Conservation (phyloP, 1,284 basidiomycete species). For the Austroboletus novae-zelandiae region DNA sequence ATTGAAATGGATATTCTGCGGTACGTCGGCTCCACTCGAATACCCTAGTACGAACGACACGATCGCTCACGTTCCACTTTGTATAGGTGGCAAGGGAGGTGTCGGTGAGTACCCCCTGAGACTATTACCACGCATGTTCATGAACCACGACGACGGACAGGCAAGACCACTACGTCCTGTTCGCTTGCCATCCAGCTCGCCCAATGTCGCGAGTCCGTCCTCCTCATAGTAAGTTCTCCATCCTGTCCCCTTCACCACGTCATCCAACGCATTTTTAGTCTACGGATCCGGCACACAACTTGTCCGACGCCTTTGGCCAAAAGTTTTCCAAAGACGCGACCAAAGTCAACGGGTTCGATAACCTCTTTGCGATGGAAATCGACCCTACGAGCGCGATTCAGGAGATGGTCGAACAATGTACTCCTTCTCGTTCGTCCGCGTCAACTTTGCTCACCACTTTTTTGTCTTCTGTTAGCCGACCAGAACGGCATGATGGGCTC, state of each 20-base stretch:
- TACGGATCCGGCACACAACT: conserved; percentile 98
- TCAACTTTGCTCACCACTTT: conserved; percentile 3
- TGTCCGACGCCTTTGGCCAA: conserved; percentile 98
- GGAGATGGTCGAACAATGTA: conserved; percentile 98
- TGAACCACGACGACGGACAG: conserved; percentile 38
- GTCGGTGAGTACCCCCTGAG: conserved; percentile 64
- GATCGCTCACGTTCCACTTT: conserved; percentile 11
- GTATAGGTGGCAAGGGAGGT: conserved; percentile 88
- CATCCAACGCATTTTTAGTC: conserved; percentile 53
- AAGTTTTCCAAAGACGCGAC: conserved; percentile 99
- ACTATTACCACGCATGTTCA: background rate
- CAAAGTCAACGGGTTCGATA: conserved; percentile 97
- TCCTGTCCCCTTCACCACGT: background rate
- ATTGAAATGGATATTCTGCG: conserved; percentile 95
- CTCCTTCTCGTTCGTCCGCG: conserved; percentile 24
- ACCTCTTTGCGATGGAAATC: conserved; percentile 99
- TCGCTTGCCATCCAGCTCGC: conserved; percentile 95
- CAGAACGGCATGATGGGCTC: conserved; percentile 95
- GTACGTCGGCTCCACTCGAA: conserved; percentile 44
- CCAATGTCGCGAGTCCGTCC: conserved; percentile 82
- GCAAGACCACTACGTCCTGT: conserved; percentile 95
- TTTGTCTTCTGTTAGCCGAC: conserved; percentile 56
- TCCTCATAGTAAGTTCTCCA: conserved; percentile 72
- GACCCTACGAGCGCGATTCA: conserved; percentile 96
- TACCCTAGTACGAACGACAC: background rate